Base-by-base conservation (phyloP, 2,329 filamentous ascomycete genomes). In the Neofusicoccum laricinum region DNA sequence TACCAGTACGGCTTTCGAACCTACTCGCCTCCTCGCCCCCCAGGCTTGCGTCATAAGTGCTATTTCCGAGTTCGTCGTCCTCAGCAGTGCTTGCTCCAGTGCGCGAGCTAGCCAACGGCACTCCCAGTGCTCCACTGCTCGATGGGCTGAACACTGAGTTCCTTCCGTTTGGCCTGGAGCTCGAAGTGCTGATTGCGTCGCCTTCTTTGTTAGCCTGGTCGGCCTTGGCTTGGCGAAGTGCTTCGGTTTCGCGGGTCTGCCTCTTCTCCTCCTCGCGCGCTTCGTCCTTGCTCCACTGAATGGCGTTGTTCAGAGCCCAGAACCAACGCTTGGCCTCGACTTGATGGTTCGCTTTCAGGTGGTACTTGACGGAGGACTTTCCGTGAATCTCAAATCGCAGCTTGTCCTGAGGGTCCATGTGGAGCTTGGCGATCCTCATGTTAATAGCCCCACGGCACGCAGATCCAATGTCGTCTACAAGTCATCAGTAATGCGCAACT, bases 311-410 rank as follows among this genome's bases (percentile, higher is more conserved):
- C 67, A 99, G 82, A 0, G 95, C 92, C 95, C 95, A 99, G 78
- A 96, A 99, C 95, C 95, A 99, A 63, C 95, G 87, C 79, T 99
- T 99, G 5, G 95, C 94, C 77, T 99, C 95, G 32, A 98, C 94
- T 73, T 97, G 91, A 77, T 99, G 95, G 72, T 99, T 99, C 0
- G 95, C 95, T 77, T 97, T 98, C 61, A 99, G 84, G 55, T 96
- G 94, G 76, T 99, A 99, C 79, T 97, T 99, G 75, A 99, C 95
- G 0, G 94, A 98, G 0, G 94, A 97, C 78, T 99, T 99, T 61
- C 95, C 95, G 67, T 94, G 92, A 61, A 99, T 98, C 73, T 99
- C 95, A 72, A 99, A 98, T 66, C 94, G 93, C 50, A 93, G 94
- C 81, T 98, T 99, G 75, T 99, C 95, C 69, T 97, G 93, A 0